Conservation (phyloP, 1,139 yeast species). For the Sugiyamaella neomexicana region DNA sequence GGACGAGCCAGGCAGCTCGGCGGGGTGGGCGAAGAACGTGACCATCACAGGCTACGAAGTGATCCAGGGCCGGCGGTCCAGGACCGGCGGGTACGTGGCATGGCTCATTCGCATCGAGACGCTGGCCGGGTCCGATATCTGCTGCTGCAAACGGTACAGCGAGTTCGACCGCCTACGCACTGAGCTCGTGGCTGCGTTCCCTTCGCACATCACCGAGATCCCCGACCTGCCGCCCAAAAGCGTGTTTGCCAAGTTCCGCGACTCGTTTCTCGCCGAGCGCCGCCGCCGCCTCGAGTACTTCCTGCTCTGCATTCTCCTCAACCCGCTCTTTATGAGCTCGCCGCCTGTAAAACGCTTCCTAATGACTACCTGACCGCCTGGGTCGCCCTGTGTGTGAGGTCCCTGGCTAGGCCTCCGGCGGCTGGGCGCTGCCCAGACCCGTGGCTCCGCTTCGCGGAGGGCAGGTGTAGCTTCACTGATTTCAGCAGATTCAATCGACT, state of each 20-base stretch:
- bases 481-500: background rate
- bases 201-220: conserved; percentile 46
- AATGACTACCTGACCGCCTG: conserved; percentile 5
- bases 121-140: conserved; percentile 48
- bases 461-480: background rate
- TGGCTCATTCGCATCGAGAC: conserved; percentile 44
- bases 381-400: too few relatives aligned
- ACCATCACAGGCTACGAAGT: conserved; percentile 19
- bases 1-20: conserved; percentile 1
- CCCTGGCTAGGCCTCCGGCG: too few relatives aligned
- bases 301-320: conserved; percentile 62
- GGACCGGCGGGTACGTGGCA: conserved; percentile 43
- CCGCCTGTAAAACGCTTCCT: conserved; percentile 55
- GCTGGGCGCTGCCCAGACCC: too few relatives aligned
- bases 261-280: conserved; percentile 60
- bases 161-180: conserved; percentile 58
- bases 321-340: conserved; percentile 57
- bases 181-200: conserved; percentile 45
- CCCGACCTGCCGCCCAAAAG: conserved; percentile 72
- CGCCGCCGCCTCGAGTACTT: conserved; percentile 75
- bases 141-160: conserved; percentile 60
- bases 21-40: conserved; percentile 19
- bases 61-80: conserved; percentile 16
- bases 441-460: background rate
- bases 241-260: conserved; percentile 50